A percentile compares a stretch with the other conserved stretches of the same genome.
phyloP scores from a whole-genome alignment of 345 rosid species.

The Aegle marmelos region DNA sequence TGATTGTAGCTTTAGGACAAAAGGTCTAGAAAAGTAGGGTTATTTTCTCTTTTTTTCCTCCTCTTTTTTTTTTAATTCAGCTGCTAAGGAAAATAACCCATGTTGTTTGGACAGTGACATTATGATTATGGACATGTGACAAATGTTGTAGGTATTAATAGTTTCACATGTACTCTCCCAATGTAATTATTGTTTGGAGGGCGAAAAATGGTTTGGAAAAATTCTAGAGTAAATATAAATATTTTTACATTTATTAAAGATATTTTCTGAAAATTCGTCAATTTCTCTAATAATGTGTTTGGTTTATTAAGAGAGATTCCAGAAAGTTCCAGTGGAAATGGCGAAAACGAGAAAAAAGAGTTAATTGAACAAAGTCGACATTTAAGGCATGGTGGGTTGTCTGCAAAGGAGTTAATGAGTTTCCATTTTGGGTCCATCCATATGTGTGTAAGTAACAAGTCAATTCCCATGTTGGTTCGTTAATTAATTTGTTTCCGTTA shows the following conservation, averaged over 20 bases:
- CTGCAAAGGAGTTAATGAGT: neutral
- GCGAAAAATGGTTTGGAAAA: neutral
- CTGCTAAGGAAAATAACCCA: neutral
- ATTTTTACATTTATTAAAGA: neutral
- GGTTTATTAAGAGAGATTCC: too few species aligned
- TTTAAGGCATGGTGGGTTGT: neutral
- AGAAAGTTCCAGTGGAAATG: neutral
- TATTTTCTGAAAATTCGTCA: neutral
- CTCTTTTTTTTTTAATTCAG: too few species aligned
- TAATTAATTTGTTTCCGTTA: neutral
- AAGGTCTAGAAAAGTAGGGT: neutral
- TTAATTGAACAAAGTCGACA: neutral
- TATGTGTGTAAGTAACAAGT: neutral
- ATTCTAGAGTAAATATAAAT: too few species aligned
- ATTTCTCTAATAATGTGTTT: too few species aligned
- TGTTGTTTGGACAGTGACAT: neutral
- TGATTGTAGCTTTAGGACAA: neutral
- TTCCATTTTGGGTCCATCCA: neutral
- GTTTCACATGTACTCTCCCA: neutral
- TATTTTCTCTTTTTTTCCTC: neutral
- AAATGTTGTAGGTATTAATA: neutral
- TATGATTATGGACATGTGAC: neutral
- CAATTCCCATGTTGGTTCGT: neutral
- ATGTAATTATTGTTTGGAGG: neutral
- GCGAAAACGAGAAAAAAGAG: neutral